Evolutionary conservation across 2,329 filamentous ascomycete genomes (phyloP), one percentile per base, ranked within the genome.

Genomic region (Purpureocillium lavendulum): DNA sequence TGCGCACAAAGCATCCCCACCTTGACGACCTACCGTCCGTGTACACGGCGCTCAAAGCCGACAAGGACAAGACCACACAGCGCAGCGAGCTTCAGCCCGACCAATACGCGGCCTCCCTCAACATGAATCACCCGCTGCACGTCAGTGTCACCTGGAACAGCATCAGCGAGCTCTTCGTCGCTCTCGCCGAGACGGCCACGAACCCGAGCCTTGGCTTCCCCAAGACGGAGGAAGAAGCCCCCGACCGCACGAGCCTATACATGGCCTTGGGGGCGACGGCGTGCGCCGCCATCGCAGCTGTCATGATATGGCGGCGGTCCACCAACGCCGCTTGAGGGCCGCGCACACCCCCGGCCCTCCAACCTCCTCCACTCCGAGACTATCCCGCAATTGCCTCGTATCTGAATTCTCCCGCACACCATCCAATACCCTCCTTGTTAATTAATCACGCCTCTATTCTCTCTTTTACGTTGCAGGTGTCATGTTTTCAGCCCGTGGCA

Each of bases 41-140:
- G 7, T 98, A 94, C 58, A 87, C 87, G 2, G 92, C 90, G 0
- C 70, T 97, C 43, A 98, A 98, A 62, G 92, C 92, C 3, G 92
- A 98, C 61, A 80, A 84, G 49, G 92, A 98, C 61, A 94, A 95
- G 61, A 94, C 90, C 4, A 96, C 88, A n/a, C 92, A 98, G 64
- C 77, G 92, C 43, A 84, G 85, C 44, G 87, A 95, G 59, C 67
- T 83, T 46, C 90, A 96, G 60, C 92, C 92, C 2, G 92, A 98
- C 57, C 82, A 88, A 47, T 96, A 96, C 62, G 94, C 89, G 1
- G 79, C 82, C 37, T 73, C 75, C 30, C 68, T 94, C 50, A 89
- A 86, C 57, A 94, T 97, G 85, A 81, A 84, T 40, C 82, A 89
- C 3, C 92, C 92, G 6, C 68, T 97, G 31, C 94, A 98, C 64